Conservation (phyloP, 768 basidiomycete species). For the Mrakia blollopis region DNA sequence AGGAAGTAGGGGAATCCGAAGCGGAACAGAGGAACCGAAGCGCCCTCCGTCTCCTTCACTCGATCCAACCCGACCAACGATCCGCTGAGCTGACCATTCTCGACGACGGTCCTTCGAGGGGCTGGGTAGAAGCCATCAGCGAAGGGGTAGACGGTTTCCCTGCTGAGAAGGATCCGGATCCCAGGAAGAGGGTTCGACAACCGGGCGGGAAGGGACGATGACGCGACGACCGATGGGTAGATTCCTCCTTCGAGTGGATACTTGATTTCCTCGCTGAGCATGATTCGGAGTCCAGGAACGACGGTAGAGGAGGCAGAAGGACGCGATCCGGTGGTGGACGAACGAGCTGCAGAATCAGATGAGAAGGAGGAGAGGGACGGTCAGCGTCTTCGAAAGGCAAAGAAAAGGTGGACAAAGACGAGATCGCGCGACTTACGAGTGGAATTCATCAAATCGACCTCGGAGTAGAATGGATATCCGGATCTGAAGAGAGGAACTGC, state of each 20-base stretch:
- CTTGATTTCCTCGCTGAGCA: not conserved
- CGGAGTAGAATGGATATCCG: not conserved
- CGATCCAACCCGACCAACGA: not conserved
- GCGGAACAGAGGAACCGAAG: not conserved
- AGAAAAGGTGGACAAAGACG: too few relatives aligned
- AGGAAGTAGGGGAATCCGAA: not conserved
- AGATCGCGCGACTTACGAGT: constrained; percentile 3
- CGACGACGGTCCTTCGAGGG: not conserved
- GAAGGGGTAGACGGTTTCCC: not conserved
- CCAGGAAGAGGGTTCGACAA: not conserved
- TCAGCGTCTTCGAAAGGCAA: not conserved
- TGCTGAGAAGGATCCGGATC: not conserved
- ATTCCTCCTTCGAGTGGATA: not conserved
- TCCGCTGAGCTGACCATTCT: constrained; percentile 1
- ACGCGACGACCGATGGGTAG: constrained; percentile 1
- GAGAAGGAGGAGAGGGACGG: too few relatives aligned
- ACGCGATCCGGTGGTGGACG: too few relatives aligned
- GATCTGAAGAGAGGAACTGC: not conserved
- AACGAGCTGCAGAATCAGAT: too few relatives aligned
- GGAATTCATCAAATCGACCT: not conserved
- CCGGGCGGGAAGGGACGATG: not conserved
- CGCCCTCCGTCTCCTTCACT: not conserved
- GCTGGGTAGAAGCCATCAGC: not conserved
- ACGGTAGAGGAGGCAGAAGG: not conserved
- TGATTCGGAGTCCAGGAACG: not conserved